phyloP scores from a whole-genome alignment of 1,139 yeast species.

The Debaryomyces nepalensis region DNA sequence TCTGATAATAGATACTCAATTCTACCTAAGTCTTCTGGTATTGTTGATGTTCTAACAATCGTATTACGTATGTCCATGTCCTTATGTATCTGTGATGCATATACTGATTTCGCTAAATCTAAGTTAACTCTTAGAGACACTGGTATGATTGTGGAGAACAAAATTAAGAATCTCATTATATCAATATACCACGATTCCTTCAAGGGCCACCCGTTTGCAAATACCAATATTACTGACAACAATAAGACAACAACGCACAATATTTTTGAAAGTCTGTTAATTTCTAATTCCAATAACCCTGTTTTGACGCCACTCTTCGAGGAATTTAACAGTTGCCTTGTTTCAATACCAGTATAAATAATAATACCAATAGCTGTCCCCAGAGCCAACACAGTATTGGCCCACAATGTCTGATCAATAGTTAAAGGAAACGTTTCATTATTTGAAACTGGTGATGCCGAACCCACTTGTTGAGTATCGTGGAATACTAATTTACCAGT shows the following conservation, averaged over 20 bases:
- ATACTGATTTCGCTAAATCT: conserved; percentile 94
- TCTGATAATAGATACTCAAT: conserved; percentile 91
- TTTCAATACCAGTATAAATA: conserved; percentile 88
- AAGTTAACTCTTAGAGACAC: conserved; percentile 92
- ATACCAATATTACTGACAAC: conserved; percentile 76
- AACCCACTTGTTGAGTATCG: conserved; percentile 29
- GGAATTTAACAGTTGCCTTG: conserved; percentile 94
- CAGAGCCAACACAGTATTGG: conserved; percentile 94
- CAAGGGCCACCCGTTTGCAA: conserved; percentile 73
- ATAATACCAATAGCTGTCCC: conserved; percentile 90
- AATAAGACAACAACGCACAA: conserved; percentile 85
- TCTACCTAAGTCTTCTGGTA: conserved; percentile 96
- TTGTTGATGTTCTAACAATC: conserved; percentile 93
- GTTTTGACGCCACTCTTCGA: conserved; percentile 88
- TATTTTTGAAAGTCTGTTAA: conserved; percentile 84
- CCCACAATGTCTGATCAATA: conserved; percentile 96
- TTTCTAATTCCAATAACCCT: conserved; percentile 88
- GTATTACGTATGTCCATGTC: conserved; percentile 83
- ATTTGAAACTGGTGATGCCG: conserved; percentile 28
- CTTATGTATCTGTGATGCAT: conserved; percentile 92
- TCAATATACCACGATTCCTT: conserved; percentile 81
- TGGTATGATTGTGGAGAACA: conserved; percentile 94
- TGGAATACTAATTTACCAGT: conserved; percentile 67
- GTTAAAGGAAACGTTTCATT: conserved; percentile 68
- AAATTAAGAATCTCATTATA: conserved; percentile 83